phyloP scores from a whole-genome alignment of 2,329 filamentous ascomycete genomes.

The Ceratocystiopsis sp. region DNA sequence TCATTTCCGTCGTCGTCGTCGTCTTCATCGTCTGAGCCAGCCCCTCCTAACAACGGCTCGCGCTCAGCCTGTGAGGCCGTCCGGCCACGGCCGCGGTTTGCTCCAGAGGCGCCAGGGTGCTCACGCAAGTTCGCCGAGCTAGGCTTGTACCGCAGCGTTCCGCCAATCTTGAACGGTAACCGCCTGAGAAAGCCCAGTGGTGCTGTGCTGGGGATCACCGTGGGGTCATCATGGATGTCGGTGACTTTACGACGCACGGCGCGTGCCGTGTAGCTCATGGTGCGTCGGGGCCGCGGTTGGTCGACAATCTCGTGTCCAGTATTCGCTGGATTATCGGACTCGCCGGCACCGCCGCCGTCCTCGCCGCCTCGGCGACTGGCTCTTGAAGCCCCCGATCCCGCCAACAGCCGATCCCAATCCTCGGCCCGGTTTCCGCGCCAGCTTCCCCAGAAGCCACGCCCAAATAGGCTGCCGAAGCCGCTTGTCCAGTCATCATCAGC shows the following conservation, averaged over 20 bases:
- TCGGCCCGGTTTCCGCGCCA: slow-evolving; percentile 53
- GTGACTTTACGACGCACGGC: slow-evolving; percentile 6
- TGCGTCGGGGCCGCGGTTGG: slow-evolving; percentile 56
- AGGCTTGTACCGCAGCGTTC: slow-evolving; percentile 71
- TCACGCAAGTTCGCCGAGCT: slow-evolving; percentile 83
- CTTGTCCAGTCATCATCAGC: slow-evolving; percentile 19
- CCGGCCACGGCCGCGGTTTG: too few relatives aligned
- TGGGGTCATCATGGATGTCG: slow-evolving; percentile 46
- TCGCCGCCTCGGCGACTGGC: slow-evolving; percentile 13
- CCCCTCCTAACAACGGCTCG: slow-evolving; percentile 47
- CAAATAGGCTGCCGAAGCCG: slow-evolving; percentile 20
- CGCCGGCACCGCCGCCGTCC: slow-evolving; percentile 11
- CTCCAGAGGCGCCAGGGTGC: slow-evolving; percentile 33
- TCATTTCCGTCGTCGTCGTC: background rate
- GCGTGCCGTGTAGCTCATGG: slow-evolving; percentile 79
- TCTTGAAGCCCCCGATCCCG: slow-evolving; percentile 40
- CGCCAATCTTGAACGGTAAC: slow-evolving; percentile 71
- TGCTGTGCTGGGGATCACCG: slow-evolving; percentile 76
- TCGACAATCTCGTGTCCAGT: slow-evolving; percentile 22
- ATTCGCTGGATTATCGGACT: slow-evolving; percentile 7
- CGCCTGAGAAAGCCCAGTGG: slow-evolving; percentile 71
- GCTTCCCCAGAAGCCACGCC: slow-evolving; percentile 45
- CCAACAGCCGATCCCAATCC: slow-evolving; percentile 70
- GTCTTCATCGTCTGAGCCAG: slow-evolving; percentile 21
- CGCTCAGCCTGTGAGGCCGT: slow-evolving; percentile 22